These are phyloP conservation scores for Nicotiana sylvestris DNA, from an alignment of 257 asterid genomes.

Conservation along the genomic window DNA sequence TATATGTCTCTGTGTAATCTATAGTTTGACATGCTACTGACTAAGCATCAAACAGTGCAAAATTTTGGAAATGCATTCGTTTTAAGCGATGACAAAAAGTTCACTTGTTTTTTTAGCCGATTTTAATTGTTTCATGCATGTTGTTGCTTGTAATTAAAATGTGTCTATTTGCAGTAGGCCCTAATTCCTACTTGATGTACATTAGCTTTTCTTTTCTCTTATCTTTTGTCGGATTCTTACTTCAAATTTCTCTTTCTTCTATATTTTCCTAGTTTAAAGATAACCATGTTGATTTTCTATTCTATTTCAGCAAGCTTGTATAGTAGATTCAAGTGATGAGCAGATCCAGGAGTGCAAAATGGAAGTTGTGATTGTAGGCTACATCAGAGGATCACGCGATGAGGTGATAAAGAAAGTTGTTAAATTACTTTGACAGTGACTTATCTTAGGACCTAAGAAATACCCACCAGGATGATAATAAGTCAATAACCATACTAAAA, in stretches of 20 bases:
- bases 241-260: neutral
- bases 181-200: neutral
- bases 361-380: slow-evolving; percentile 62
- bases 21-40: neutral
- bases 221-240: neutral
- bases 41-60: neutral
- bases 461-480: neutral
- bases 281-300: slow-evolving; percentile 2
- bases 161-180: neutral
- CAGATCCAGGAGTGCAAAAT: slow-evolving; percentile 30
- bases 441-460: neutral
- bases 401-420: slow-evolving; percentile 34
- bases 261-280: neutral
- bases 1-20: neutral
- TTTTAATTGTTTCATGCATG: slow-evolving; percentile 1
- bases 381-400: slow-evolving; percentile 44
- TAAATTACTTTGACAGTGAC: neutral
- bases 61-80: neutral
- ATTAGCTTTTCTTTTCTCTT: neutral
- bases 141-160: neutral
- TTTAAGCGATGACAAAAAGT: neutral
- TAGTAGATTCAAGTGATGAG: slow-evolving; percentile 28
- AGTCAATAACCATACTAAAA: neutral
- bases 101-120: neutral
- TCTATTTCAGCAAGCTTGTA: slow-evolving; percentile 44